phyloP scores from a whole-genome alignment of 352 stramenopile genomes.

The Globisporangium emineosum region DNA sequence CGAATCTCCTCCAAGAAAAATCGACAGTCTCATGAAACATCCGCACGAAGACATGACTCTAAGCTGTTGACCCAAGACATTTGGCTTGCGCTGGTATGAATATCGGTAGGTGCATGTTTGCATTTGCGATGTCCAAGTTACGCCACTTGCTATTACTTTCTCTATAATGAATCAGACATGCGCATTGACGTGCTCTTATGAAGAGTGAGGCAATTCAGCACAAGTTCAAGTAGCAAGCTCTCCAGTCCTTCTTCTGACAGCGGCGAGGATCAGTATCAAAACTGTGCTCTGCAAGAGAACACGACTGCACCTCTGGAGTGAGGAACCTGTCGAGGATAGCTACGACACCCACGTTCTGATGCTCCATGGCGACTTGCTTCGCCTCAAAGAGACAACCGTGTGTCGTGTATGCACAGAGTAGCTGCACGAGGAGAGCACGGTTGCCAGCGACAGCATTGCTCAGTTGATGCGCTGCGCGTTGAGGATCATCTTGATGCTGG shows the following conservation, averaged over 20 bases:
- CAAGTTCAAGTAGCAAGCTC: too few relatives aligned
- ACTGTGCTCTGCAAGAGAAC: neutral
- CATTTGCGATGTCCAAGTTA: too few relatives aligned
- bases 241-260: neutral
- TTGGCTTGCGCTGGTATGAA: too few relatives aligned
- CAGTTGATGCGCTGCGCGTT: neutral
- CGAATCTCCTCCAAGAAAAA: too few relatives aligned
- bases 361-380: neutral
- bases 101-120: too few relatives aligned
- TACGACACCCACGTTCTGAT: neutral
- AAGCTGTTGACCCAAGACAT: too few relatives aligned
- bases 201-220: too few relatives aligned
- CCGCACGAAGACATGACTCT: too few relatives aligned
- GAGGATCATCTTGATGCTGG: neutral
- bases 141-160: too few relatives aligned
- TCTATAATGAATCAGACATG: too few relatives aligned
- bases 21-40: too few relatives aligned
- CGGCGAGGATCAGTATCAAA: neutral
- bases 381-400: neutral
- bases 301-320: neutral
- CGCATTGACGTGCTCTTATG: too few relatives aligned
- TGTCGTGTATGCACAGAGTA: neutral
- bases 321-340: neutral
- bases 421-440: neutral
- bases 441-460: neutral